These are phyloP conservation scores for Alnus glutinosa DNA, from an alignment of 306 rosid species.

Conservation along the genomic window DNA sequence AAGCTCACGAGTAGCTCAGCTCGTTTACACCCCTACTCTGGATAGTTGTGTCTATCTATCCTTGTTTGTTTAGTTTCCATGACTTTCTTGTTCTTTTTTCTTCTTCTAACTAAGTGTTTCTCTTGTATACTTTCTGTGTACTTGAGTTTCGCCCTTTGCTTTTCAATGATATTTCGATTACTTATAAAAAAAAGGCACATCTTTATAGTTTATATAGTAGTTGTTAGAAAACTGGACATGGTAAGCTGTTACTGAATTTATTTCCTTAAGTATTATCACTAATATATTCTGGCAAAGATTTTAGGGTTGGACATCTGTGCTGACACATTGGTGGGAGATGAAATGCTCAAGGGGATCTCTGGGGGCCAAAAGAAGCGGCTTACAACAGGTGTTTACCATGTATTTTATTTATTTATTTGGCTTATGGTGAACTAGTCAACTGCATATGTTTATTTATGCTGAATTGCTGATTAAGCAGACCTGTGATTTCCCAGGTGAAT, in stretches of 20 bases:
- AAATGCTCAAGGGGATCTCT: slow-evolving; percentile 97
- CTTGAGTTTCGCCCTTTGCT: too few species aligned
- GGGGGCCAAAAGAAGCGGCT: slow-evolving; percentile 99
- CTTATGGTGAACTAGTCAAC: slow-evolving; percentile 23
- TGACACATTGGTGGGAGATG: slow-evolving; percentile 98
- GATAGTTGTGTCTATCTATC: too few species aligned
- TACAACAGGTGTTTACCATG: slow-evolving; percentile 68
- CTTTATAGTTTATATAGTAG: neutral
- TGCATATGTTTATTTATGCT: slow-evolving; percentile 32
- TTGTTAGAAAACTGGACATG: neutral
- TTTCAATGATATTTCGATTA: too few species aligned
- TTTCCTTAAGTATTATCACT: slow-evolving; percentile 30
- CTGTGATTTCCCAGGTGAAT: slow-evolving; percentile 70
- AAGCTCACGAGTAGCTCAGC: too few species aligned
- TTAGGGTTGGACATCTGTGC: slow-evolving; percentile 99
- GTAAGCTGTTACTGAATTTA: slow-evolving; percentile 13
- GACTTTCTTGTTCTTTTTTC: too few species aligned
- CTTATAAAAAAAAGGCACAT: neutral
- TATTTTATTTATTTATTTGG: neutral
- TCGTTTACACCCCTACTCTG: too few species aligned
- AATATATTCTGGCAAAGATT: slow-evolving; percentile 82
- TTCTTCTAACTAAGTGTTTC: too few species aligned
- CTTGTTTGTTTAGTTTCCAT: too few species aligned
- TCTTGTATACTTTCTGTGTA: too few species aligned
- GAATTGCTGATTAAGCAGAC: slow-evolving; percentile 35